phyloP scores from a whole-genome alignment of 768 basidiomycete species.

The Termitomyces sp. region DNA sequence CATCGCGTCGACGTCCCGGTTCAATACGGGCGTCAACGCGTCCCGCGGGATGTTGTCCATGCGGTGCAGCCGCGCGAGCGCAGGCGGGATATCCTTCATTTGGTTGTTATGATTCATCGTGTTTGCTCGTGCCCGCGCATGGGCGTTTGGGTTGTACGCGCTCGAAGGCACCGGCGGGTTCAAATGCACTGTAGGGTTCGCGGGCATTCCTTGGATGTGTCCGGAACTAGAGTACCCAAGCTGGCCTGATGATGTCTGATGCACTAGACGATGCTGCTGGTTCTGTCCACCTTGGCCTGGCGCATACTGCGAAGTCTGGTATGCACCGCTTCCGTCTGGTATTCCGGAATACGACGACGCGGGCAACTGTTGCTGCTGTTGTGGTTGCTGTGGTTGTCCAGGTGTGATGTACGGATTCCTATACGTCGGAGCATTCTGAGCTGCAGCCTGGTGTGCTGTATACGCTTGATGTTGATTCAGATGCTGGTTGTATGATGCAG shows the following conservation, averaged over 20 bases:
- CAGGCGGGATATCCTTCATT: conserved; percentile 92
- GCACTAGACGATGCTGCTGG: conserved; percentile 39
- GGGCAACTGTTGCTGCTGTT: conserved; percentile 26
- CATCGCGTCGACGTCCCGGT: conserved; percentile 84
- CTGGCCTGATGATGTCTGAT: conserved; percentile 47
- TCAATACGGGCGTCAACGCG: conserved; percentile 88
- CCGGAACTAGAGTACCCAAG: conserved; percentile 30
- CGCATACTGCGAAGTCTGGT: conserved; percentile 31
- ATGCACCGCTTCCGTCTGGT: conserved; percentile 24
- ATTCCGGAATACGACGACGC: conserved; percentile 24
- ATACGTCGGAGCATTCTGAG: conserved; percentile 66
- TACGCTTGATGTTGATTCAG: conserved; percentile 91
- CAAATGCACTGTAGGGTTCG: conserved; percentile 29
- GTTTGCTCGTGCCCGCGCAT: conserved; percentile 74
- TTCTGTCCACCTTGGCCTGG: conserved; percentile 26
- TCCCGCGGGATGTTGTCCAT: conserved; percentile 89
- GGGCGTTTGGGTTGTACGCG: conserved; percentile 63
- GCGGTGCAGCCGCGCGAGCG: conserved; percentile 82
- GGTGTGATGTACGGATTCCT: conserved; percentile 79
- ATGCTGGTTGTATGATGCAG: conserved; percentile 91
- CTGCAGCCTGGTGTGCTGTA: conserved; percentile 76
- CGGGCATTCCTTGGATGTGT: conserved; percentile 24
- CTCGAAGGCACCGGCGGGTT: conserved; percentile 55
- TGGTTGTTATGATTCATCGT: conserved; percentile 88
- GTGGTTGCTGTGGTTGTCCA: conserved; percentile 30